These are phyloP conservation scores for Aegle marmelos DNA, from an alignment of 345 rosid species.

Conservation along the genomic window DNA sequence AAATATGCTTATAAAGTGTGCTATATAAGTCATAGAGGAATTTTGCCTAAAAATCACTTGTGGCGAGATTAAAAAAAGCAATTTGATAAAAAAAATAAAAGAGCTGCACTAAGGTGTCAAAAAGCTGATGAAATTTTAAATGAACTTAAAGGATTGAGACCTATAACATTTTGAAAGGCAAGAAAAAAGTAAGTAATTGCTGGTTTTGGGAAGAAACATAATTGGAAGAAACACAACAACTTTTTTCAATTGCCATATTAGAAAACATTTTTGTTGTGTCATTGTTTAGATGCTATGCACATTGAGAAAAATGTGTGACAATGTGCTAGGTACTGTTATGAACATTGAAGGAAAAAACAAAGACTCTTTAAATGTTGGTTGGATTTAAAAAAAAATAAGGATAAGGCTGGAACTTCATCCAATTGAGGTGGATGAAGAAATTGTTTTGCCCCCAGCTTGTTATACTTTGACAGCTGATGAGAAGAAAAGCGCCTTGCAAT, in stretches of 20 bases:
- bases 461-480: background rate
- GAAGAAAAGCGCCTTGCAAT: background rate
- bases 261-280: background rate
- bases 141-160: background rate
- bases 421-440: background rate
- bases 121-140: background rate
- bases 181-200: background rate
- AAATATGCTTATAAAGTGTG: background rate
- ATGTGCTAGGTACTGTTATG: background rate
- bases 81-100: background rate
- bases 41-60: background rate
- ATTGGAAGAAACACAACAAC: background rate
- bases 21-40: no score
- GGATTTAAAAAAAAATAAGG: background rate
- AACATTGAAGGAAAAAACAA: background rate
- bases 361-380: background rate
- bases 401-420: background rate
- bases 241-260: background rate
- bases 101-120: background rate
- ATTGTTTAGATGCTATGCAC: slow-evolving; percentile 12
- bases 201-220: background rate
- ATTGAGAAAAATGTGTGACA: slow-evolving; percentile 17
- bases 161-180: background rate
- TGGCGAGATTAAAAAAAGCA: background rate
- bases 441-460: background rate